Percentiles rank a stretch among this genome's conserved stretches.
Conservation (phyloP, 441 rosid species). For the Populus tomentosa region DNA sequence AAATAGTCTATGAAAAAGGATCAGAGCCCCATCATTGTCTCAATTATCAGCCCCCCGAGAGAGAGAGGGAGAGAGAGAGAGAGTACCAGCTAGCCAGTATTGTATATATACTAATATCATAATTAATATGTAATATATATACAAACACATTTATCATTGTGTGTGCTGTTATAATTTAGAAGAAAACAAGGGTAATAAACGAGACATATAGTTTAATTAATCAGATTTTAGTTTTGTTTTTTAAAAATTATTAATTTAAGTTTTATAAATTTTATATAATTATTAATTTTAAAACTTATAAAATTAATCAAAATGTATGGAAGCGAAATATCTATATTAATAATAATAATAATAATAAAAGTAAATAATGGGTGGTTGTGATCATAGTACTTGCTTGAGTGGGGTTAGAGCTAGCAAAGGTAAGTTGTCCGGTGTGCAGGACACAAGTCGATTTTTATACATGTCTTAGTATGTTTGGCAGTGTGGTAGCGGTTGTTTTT, state of each 20-base stretch:
- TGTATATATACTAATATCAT: no score
- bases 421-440: background rate
- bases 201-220: no score
- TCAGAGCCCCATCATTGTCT: constrained; percentile 65
- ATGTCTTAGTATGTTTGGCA: no score
- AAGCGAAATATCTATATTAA: no score
- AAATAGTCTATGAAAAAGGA: constrained; percentile 23
- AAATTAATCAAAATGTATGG: accelerated
- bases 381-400: background rate
- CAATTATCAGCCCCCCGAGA: constrained; percentile 29
- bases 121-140: no score
- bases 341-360: no score
- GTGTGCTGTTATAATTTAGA: no score
- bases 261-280: no score
- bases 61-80: background rate
- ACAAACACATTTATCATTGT: no score
- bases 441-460: background rate
- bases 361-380: background rate
- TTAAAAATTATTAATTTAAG: accelerated
- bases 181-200: no score
- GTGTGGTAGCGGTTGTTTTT: no score
- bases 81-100: background rate
- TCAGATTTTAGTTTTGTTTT: accelerated
- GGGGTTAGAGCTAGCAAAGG: background rate
- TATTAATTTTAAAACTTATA: no score